Evolutionary conservation across 140 eudicot genomes (phyloP).

Genomic region (Erigeron philadelphicus): DNA sequence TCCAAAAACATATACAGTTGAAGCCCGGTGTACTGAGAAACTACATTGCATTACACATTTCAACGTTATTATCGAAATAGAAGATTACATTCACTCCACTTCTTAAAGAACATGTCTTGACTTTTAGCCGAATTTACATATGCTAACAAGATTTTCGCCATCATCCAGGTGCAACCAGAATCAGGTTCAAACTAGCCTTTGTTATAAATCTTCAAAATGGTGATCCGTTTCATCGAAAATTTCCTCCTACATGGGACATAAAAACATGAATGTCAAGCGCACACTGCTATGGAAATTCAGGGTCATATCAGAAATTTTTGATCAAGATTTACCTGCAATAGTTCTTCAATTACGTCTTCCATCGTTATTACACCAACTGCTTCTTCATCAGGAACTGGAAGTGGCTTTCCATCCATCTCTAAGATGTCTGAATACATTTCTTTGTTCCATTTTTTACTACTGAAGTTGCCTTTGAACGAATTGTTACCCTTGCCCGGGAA

Average conservation of each 20-base stretch:
- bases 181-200: slow-evolving; percentile 4
- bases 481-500: slow-evolving; percentile 32
- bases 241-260: slow-evolving; percentile 48
- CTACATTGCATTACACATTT: background rate
- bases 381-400: slow-evolving; percentile 68
- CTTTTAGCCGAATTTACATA: background rate
- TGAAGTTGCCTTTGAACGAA: slow-evolving; percentile 29
- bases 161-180: slow-evolving; percentile 13
- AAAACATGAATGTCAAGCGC: background rate
- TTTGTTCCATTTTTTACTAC: slow-evolving; percentile 62
- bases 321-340: slow-evolving; percentile 50
- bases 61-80: background rate
- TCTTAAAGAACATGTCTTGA: background rate
- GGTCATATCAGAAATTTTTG: background rate
- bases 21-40: background rate
- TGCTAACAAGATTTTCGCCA: slow-evolving; percentile 11
- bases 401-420: slow-evolving; percentile 51
- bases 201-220: slow-evolving; percentile 37
- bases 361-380: slow-evolving; percentile 82
- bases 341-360: slow-evolving; percentile 91
- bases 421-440: slow-evolving; percentile 63
- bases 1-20: too few relatives aligned
- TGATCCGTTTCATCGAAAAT: slow-evolving; percentile 64
- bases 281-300: background rate
- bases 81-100: slow-evolving; percentile 1